Evolutionary conservation across 2,329 filamentous ascomycete genomes (phyloP), one percentile per base, ranked within the genome.

Genomic region (Arthrobotrys sinensis): DNA sequence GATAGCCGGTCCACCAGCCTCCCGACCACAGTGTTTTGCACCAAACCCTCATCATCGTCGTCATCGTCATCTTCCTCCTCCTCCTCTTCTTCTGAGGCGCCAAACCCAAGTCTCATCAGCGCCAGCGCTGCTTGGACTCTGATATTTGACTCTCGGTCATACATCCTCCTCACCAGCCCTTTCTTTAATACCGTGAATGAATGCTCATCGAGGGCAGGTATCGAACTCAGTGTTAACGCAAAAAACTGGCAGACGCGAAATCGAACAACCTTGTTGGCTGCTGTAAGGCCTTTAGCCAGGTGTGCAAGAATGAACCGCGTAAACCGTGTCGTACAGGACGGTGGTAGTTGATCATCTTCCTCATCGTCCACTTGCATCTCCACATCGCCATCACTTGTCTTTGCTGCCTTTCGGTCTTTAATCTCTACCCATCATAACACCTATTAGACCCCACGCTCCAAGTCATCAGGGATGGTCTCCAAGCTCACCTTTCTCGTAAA

Each of bases 81-180:
- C 3, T 91, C 89, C 80, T 92, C 90, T 81, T 93, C 93, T 21
- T 91, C 91, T 5, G 93, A 93, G 64, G 98, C 80, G 11, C 81
- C 81, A 75, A 82, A 81, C 14, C 81, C 81, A 14, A 82, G 87
- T 36, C 94, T 89, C 5, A 93, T 93, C n/a, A 99, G 87, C 3
- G 94, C 95, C 79, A 97, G 87, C 0, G 97, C 93, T 5, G 96
- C 96, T 84, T 99, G 96, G 4, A 96, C 91, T 76, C 96, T 90
- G 7, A 99, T 93, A 83, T 94, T 92, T 5, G 94, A 89, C 83
- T 99, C 96, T 85, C 97, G 98, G 85, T 99, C 96, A 80, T 93
- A 90, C 63, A 98, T 91, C 38, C 96, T 89, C 85, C 92, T 96
- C 52, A 97, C 86, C 43, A 99, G 86, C 0, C 91, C 92, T 66